A percentile compares a stretch with the other conserved stretches of the same genome.
Conservation (phyloP, 805 yeast species). For the Hanseniaspora vineae region DNA sequence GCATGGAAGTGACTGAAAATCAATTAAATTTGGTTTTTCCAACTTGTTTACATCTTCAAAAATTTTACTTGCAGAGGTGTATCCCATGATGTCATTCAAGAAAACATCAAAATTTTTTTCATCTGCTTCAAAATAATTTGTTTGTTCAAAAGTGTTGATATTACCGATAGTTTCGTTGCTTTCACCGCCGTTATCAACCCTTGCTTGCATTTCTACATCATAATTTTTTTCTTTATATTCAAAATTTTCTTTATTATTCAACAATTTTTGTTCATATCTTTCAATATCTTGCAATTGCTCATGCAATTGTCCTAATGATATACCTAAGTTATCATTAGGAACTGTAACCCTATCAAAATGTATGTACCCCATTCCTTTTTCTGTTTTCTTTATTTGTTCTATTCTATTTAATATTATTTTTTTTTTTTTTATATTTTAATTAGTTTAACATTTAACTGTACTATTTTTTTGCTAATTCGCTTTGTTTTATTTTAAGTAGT, state of each 20-base stretch:
- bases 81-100: neutral
- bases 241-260: neutral
- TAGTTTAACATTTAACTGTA: neutral
- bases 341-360: conserved; percentile 6
- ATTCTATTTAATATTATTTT: neutral
- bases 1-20: too few species aligned
- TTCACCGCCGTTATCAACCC: neutral
- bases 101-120: conserved; percentile 1
- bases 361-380: conserved; percentile 4
- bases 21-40: too few species aligned
- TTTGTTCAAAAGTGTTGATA: neutral
- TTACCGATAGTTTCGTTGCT: neutral
- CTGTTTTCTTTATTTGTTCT: too few species aligned
- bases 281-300: neutral
- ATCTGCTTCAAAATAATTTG: neutral
- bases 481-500: neutral
- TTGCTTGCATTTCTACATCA: too few species aligned
- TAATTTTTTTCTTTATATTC: neutral
- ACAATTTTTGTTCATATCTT: neutral
- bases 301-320: neutral
- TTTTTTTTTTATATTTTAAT: neutral
- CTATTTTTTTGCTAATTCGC: neutral
- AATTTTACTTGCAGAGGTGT: neutral
- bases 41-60: too few species aligned
- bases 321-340: conserved; percentile 4